A percentile compares a stretch with the other conserved stretches of the same genome.
phyloP scores from a whole-genome alignment of 192 early-diverging fungal genomes.

The Spizellomyces sp. region DNA sequence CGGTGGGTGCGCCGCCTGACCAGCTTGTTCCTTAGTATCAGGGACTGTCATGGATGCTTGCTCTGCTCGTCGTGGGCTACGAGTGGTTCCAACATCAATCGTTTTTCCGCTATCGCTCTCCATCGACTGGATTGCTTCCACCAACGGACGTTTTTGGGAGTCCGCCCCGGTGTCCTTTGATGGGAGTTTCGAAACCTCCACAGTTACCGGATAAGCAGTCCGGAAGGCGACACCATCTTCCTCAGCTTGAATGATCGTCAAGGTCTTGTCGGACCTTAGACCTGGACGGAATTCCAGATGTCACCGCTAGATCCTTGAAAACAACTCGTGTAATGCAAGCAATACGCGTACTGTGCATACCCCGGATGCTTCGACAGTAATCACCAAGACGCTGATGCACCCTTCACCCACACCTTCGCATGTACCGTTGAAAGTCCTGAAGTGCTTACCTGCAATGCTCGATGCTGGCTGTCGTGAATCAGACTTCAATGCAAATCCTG shows the following conservation, averaged over 20 bases:
- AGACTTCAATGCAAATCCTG: neutral
- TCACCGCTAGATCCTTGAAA: neutral
- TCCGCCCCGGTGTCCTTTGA: too few species aligned
- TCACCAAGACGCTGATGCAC: neutral
- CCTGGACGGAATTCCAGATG: neutral
- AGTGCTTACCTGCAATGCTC: slow-evolving; percentile 7
- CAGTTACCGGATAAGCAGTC: slow-evolving; percentile 11
- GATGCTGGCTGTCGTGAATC: slow-evolving; percentile 10
- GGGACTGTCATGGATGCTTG: neutral
- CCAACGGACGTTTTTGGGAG: neutral
- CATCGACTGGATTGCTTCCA: neutral
- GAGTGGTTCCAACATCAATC: neutral
- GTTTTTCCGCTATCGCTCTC: neutral
- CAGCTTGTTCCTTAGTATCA: neutral
- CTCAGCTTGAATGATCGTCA: slow-evolving; percentile 15
- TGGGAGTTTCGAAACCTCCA: neutral
- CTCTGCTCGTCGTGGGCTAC: neutral
- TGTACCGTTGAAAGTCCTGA: neutral
- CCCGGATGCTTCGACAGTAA: neutral
- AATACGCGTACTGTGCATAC: neutral
- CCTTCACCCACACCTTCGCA: neutral
- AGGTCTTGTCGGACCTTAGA: neutral
- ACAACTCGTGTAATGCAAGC: neutral
- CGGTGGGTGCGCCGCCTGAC: neutral
- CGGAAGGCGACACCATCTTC: slow-evolving; percentile 20